Conservation (phyloP, 352 stramenopile species). For the Pythium folliculosum region DNA sequence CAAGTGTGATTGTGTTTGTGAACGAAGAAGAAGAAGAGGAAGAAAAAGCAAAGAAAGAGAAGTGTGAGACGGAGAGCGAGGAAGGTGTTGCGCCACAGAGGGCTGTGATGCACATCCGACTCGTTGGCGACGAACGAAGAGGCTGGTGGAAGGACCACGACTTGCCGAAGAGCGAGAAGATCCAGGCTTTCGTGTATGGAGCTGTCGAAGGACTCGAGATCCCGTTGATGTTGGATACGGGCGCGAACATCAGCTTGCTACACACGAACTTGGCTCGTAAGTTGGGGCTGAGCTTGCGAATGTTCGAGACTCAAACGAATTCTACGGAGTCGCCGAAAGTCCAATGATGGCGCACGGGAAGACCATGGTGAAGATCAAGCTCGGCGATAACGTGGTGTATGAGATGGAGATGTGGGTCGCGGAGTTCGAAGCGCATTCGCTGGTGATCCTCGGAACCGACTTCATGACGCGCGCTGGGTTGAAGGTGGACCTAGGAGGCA, state of each 20-base stretch:
- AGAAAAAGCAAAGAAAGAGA: neutral
- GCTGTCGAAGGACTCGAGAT: conserved; percentile 11
- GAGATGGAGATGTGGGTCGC: conserved; percentile 26
- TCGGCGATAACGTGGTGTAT: conserved; percentile 8
- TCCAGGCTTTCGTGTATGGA: conserved; percentile 18
- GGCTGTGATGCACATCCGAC: neutral
- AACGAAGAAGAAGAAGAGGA: conserved; percentile 15
- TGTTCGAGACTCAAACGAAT: conserved; percentile 9
- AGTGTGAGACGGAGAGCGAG: too few relatives aligned
- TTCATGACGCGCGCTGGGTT: conserved; percentile 21
- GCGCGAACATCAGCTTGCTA: conserved; percentile 21
- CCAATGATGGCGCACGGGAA: conserved; percentile 6
- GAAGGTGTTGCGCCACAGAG: too few relatives aligned
- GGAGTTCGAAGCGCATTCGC: conserved; percentile 22
- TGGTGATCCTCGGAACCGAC: conserved; percentile 22
- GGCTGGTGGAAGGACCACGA: conserved; percentile 21
- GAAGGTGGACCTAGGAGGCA: neutral
- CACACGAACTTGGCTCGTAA: conserved; percentile 23
- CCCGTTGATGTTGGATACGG: conserved; percentile 21
- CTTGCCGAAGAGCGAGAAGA: neutral
- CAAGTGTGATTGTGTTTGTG: neutral
- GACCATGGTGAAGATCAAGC: conserved; percentile 13
- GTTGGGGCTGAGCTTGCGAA: conserved; percentile 10
- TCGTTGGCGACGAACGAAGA: conserved; percentile 1
- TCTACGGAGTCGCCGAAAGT: conserved; percentile 17